These are phyloP conservation scores for Pythium folliculosum DNA, from an alignment of 352 stramenopile species.

Conservation along the genomic window DNA sequence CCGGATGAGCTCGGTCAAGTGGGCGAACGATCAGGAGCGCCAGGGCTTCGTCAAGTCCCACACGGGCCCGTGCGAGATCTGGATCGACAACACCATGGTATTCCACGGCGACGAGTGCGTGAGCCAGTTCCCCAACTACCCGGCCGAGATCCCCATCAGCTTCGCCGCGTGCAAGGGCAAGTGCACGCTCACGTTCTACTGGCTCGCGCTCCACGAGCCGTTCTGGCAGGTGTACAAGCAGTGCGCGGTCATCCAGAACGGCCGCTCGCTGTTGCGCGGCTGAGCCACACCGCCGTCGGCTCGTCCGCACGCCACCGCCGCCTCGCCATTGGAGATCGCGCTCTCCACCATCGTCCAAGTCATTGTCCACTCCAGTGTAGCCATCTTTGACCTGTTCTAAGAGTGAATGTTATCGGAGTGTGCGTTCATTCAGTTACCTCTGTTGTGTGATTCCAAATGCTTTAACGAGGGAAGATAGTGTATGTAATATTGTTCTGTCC, in stretches of 20 bases:
- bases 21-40: constrained; percentile 46
- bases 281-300: neutral
- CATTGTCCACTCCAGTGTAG: neutral
- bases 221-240: constrained; percentile 37
- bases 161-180: constrained; percentile 41
- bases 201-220: constrained; percentile 32
- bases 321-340: neutral
- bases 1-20: constrained; percentile 30
- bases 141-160: constrained; percentile 45
- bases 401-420: neutral
- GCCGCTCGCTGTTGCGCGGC: neutral
- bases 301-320: neutral
- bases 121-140: constrained; percentile 31
- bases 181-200: constrained; percentile 48
- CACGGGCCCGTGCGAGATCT: constrained; percentile 27
- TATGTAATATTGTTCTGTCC: constrained; percentile 13
- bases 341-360: neutral
- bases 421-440: neutral
- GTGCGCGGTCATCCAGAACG: constrained; percentile 28
- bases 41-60: constrained; percentile 46
- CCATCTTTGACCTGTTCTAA: neutral
- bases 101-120: constrained; percentile 41
- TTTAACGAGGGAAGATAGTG: neutral
- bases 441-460: neutral
- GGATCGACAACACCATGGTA: constrained; percentile 28